Conservation (phyloP, 306 rosid species). For the Mucuna pruriens region DNA sequence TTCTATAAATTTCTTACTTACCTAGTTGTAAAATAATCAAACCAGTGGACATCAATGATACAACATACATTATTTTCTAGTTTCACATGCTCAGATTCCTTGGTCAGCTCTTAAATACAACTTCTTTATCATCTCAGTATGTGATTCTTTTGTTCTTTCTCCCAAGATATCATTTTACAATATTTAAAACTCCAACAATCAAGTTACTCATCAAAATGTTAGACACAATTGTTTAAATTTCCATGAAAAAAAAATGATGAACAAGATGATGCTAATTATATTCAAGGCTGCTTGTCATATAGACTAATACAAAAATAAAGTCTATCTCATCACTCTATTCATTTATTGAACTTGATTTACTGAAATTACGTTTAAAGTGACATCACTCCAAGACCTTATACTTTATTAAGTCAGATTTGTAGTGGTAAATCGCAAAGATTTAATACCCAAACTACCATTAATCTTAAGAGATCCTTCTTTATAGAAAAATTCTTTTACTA, state of each 20-base stretch:
- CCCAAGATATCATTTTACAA: not conserved
- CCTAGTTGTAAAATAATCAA: not conserved
- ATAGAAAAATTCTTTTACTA: not conserved
- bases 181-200: not conserved
- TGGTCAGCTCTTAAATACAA: not conserved
- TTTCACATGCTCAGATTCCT: not conserved
- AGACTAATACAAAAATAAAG: not conserved
- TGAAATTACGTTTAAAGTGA: conserved; percentile 2
- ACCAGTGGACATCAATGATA: not conserved
- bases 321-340: not conserved
- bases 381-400: not conserved
- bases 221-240: not conserved
- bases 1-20: not conserved
- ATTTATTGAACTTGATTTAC: not conserved
- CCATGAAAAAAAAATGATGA: not conserved
- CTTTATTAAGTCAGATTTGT: not conserved
- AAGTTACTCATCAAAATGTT: not conserved
- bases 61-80: not conserved
- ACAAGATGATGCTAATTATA: not conserved
- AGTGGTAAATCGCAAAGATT: not conserved
- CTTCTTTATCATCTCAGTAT: not conserved
- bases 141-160: not conserved
- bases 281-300: not conserved
- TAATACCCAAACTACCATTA: not conserved
- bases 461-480: not conserved